Conservation (phyloP, 2,329 filamentous ascomycete genomes). For the Aspergillus persii region DNA sequence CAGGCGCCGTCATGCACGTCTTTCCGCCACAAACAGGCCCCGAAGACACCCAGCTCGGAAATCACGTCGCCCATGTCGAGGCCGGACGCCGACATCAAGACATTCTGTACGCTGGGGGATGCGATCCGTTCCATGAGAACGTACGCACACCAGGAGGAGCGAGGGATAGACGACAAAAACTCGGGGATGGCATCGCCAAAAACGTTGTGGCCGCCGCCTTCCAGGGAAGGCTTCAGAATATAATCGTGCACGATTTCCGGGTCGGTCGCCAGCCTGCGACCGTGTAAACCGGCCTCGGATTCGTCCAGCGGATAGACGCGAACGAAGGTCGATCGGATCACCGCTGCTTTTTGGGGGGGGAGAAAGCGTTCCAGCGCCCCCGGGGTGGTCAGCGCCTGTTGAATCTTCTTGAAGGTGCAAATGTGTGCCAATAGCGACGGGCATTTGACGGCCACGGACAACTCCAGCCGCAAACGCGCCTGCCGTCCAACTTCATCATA, state of each 20-base stretch:
- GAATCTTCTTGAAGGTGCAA: slow-evolving; percentile 45
- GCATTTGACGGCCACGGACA: slow-evolving; percentile 45
- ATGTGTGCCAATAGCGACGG: slow-evolving; percentile 44
- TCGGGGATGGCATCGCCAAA: slow-evolving; percentile 38
- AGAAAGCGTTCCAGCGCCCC: slow-evolving; percentile 37
- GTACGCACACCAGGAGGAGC: slow-evolving; percentile 33
- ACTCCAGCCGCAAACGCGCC: slow-evolving; percentile 37
- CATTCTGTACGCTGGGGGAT: slow-evolving; percentile 30
- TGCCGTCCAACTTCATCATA: slow-evolving; percentile 34
- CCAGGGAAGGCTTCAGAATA: slow-evolving; percentile 46
- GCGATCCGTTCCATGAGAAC: slow-evolving; percentile 44
- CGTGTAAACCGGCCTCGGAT: slow-evolving; percentile 26
- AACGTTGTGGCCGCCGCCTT: slow-evolving; percentile 47
- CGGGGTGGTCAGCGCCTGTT: slow-evolving; percentile 38
- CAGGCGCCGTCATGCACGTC: slow-evolving; percentile 4
- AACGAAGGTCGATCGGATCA: slow-evolving; percentile 37
- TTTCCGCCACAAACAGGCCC: slow-evolving; percentile 40
- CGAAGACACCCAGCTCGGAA: slow-evolving; percentile 46
- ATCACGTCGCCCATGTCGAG: slow-evolving; percentile 38
- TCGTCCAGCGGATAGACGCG: slow-evolving; percentile 37
- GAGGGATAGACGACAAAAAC: slow-evolving; percentile 28
- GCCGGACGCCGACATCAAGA: slow-evolving; percentile 33
- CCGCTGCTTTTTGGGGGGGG: slow-evolving; percentile 21
- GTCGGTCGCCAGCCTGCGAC: slow-evolving; percentile 25
- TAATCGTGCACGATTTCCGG: slow-evolving; percentile 23